Percentiles rank a stretch among this genome's conserved stretches.
phyloP scores from a whole-genome alignment of 2,329 filamentous ascomycete genomes.

The Fusarium sp. region DNA sequence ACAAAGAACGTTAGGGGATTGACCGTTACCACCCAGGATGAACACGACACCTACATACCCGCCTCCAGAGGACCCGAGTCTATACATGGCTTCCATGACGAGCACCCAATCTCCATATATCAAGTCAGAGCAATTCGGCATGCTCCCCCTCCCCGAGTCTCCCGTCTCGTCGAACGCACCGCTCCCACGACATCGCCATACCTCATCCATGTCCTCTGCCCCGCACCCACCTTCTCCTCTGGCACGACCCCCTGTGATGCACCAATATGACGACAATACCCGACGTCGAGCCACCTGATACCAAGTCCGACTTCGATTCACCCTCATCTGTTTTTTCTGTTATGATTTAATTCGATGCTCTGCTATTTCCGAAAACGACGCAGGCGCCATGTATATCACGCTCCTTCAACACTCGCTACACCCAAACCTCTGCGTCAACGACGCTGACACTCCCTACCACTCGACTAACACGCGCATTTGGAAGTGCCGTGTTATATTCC shows the following conservation, averaged over 20 bases:
- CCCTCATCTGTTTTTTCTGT: constrained; percentile 26
- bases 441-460: constrained; percentile 46
- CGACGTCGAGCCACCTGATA: constrained; percentile 47
- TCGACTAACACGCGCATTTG: constrained; percentile 24
- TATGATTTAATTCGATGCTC: constrained; percentile 22
- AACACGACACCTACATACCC: constrained; percentile 57
- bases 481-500: constrained; percentile 45
- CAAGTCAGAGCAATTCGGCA: constrained; percentile 53
- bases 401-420: constrained; percentile 51
- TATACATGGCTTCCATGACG: constrained; percentile 49
- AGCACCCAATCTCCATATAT: constrained; percentile 57
- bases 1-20: constrained; percentile 59
- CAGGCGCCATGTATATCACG: constrained; percentile 50
- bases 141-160: constrained; percentile 58
- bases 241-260: constrained; percentile 45
- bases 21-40: constrained; percentile 63
- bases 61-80: constrained; percentile 53
- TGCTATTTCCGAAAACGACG: constrained; percentile 42
- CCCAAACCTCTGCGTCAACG: constrained; percentile 41
- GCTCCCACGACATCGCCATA: constrained; percentile 52
- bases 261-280: constrained; percentile 46
- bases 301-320: constrained; percentile 28
- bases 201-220: constrained; percentile 47
- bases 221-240: constrained; percentile 50
- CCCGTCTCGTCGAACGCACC: constrained; percentile 49